Conservation (phyloP, 345 rosid genomes). For the Gynandropsis gynandra region DNA sequence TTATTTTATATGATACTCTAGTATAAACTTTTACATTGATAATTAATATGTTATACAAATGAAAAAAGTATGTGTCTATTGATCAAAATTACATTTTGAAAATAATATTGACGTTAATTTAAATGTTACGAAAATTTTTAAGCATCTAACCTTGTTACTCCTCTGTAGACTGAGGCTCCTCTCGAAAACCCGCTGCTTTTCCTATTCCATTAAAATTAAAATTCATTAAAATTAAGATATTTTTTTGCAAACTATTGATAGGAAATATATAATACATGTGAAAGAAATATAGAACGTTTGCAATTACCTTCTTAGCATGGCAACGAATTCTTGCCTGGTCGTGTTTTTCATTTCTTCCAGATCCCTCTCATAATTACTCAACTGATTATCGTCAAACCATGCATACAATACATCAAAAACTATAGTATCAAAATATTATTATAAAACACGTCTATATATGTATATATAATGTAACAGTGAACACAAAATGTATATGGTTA, state of each 20-base stretch:
- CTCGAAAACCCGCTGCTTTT: slow-evolving; percentile 92
- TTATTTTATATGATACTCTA: too few relatives aligned
- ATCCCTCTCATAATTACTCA: slow-evolving; percentile 67
- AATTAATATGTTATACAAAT: too few relatives aligned
- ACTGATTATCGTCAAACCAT: slow-evolving; percentile 26
- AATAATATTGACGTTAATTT: too few relatives aligned
- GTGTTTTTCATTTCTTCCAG: slow-evolving; percentile 61
- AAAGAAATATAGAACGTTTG: neutral
- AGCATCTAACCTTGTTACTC: slow-evolving; percentile 70
- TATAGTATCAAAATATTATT: neutral
- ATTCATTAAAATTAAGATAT: too few relatives aligned
- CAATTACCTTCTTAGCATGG: slow-evolving; percentile 69
- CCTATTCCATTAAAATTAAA: slow-evolving; percentile 24
- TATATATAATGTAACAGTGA: too few relatives aligned
- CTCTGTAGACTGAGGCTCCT: slow-evolving; percentile 89
- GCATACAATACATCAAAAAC: neutral
- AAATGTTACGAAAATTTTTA: too few relatives aligned
- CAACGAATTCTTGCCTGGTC: slow-evolving; percentile 89
- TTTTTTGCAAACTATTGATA: too few relatives aligned
- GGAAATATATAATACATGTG: neutral
- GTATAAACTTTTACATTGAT: too few relatives aligned
- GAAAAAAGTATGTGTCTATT: too few relatives aligned
- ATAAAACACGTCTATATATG: too few relatives aligned
- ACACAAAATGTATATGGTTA: too few relatives aligned
- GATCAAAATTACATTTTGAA: too few relatives aligned